Evolutionary conservation across 2,329 filamentous ascomycete species (phyloP).

Genomic region (Hansfordia pulvinata): DNA sequence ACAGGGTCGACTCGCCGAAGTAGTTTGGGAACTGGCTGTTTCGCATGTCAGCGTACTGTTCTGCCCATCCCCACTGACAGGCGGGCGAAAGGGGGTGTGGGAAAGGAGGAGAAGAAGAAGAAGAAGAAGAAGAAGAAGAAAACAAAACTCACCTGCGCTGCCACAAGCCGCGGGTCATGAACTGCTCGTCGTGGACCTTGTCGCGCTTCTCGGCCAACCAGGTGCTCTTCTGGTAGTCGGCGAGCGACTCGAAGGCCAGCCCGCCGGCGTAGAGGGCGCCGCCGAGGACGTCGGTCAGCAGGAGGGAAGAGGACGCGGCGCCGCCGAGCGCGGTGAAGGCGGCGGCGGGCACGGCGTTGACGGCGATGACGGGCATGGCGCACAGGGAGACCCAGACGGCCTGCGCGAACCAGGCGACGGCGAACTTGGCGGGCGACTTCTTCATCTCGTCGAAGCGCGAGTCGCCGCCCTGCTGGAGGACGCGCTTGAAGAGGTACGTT

Average conservation of each 20-base stretch:
- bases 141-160: conserved; percentile 27
- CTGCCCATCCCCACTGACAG: neutral
- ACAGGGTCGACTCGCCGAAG: conserved; percentile 58
- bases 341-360: conserved; percentile 46
- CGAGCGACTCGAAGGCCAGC: conserved; percentile 43
- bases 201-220: conserved; percentile 48
- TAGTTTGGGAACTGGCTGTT: conserved; percentile 51
- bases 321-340: conserved; percentile 33
- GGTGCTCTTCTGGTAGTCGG: conserved; percentile 48
- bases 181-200: conserved; percentile 55
- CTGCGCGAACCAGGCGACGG: conserved; percentile 33
- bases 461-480: conserved; percentile 45
- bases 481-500: conserved; percentile 47
- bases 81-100: too few relatives aligned
- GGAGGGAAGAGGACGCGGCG: too few relatives aligned
- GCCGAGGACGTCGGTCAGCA: conserved; percentile 40
- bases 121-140: neutral
- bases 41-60: neutral
- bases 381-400: conserved; percentile 57
- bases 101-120: too few relatives aligned
- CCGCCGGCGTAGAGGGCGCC: conserved; percentile 44
- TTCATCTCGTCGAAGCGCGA: conserved; percentile 29
- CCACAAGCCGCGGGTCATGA: conserved; percentile 51
- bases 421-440: conserved; percentile 19
- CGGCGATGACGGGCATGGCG: conserved; percentile 47